Percentiles rank a stretch among this genome's conserved stretches.
These are phyloP conservation scores for Carpinus viminea DNA, from an alignment of 306 rosid species.

Conservation along the genomic window DNA sequence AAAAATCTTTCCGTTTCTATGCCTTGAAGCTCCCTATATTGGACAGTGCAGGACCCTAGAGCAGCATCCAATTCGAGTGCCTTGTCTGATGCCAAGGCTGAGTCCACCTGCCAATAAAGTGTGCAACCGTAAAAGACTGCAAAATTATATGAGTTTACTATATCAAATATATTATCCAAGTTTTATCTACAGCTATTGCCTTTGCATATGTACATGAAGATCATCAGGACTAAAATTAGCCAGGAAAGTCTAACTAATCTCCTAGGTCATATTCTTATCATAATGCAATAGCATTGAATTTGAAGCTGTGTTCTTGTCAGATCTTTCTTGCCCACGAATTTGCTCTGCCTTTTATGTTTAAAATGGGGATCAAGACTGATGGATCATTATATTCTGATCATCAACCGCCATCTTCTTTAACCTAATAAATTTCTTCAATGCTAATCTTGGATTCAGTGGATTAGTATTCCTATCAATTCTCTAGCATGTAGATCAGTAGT, in stretches of 20 bases:
- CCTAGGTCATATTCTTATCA: constrained; percentile 9
- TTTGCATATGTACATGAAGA: constrained; percentile 9
- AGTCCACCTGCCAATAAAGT: constrained; percentile 63
- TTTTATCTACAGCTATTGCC: constrained; percentile 1
- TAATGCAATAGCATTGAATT: background rate
- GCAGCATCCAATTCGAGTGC: constrained; percentile 91
- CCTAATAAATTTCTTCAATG: background rate
- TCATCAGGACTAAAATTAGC: background rate
- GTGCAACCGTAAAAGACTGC: constrained; percentile 11
- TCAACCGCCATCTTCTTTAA: background rate
- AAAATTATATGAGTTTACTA: background rate
- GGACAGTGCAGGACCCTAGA: constrained; percentile 93
- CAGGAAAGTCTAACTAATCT: background rate
- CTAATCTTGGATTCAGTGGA: background rate
- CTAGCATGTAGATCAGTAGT: background rate
- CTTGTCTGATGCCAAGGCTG: constrained; percentile 80
- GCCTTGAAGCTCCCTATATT: constrained; percentile 89
- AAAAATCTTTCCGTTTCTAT: constrained; percentile 79
- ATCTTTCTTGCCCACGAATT: background rate
- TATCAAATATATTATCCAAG: constrained; percentile 4
- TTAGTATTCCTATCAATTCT: background rate
- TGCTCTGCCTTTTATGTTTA: constrained; percentile 6
- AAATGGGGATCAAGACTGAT: constrained; percentile 4
- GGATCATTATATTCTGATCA: background rate
- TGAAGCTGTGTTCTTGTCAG: background rate